Percentiles rank a stretch among this genome's conserved stretches.
Conservation (phyloP, 2,329 filamentous ascomycete genomes). For the Ophiobolus disseminans region DNA sequence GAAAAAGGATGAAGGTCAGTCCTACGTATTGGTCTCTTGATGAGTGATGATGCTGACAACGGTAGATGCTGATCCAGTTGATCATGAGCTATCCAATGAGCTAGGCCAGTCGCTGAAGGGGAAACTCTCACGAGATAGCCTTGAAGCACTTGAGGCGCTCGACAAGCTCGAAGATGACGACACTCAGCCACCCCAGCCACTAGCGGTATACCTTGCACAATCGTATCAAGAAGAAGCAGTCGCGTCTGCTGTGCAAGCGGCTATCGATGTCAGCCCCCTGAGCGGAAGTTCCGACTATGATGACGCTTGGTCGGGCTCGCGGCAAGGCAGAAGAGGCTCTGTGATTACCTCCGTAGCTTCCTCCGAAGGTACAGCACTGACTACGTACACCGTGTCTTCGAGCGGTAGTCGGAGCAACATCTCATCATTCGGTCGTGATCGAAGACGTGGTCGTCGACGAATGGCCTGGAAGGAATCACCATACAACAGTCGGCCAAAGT, state of each 20-base stretch:
- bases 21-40: too few species aligned
- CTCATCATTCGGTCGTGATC: constrained; percentile 45
- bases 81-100: constrained; percentile 8
- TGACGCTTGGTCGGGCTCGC: constrained; percentile 34
- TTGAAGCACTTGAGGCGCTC: constrained; percentile 38
- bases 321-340: constrained; percentile 31
- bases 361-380: constrained; percentile 41
- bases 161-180: constrained; percentile 28
- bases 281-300: constrained; percentile 29
- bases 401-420: constrained; percentile 42
- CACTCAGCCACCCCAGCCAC: constrained; percentile 35
- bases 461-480: constrained; percentile 46
- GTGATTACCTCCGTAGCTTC: constrained; percentile 42
- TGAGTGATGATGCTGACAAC: constrained; percentile 7
- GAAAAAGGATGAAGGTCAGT: constrained; percentile 38
- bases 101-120: constrained; percentile 20
- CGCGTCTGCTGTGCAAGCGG: constrained; percentile 38
- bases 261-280: constrained; percentile 32
- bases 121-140: constrained; percentile 39
- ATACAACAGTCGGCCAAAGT: constrained; percentile 32
- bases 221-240: constrained; percentile 45
- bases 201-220: constrained; percentile 44
- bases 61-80: constrained; percentile 12
- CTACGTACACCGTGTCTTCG: constrained; percentile 42
- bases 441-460: constrained; percentile 42